Conservation (phyloP, 2,329 filamentous ascomycete genomes). For the Monosporascus sp. region DNA sequence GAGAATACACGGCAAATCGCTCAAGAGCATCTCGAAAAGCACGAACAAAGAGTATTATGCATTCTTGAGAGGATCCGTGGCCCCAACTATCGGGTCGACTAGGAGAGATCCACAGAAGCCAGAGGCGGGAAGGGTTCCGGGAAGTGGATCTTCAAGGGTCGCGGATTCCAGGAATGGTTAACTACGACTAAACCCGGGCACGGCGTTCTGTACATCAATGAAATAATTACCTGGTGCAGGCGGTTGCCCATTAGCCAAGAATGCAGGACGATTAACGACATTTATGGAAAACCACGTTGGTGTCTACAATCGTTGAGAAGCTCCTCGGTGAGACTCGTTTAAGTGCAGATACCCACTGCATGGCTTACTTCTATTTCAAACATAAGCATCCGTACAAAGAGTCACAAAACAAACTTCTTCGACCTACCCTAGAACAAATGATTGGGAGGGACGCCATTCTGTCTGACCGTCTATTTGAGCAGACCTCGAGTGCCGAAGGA, state of each 20-base stretch:
- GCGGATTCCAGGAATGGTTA: conserved; percentile 1
- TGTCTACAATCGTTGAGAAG: background rate
- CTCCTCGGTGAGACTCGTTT: background rate
- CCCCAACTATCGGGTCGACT: conserved; percentile 3
- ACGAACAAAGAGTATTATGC: background rate
- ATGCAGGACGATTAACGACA: background rate
- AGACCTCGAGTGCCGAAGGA: background rate
- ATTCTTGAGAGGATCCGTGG: conserved; percentile 3
- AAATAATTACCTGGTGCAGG: conserved; percentile 1
- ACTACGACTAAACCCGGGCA: background rate
- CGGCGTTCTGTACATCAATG: background rate
- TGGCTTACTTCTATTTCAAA: conserved; percentile 10
- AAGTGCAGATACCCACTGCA: background rate
- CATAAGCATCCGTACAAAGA: conserved; percentile 1
- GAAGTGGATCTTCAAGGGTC: conserved; percentile 4
- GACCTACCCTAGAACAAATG: conserved; percentile 4
- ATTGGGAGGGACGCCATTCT: conserved; percentile 1
- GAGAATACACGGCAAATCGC: background rate
- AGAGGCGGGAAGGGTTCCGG: conserved; percentile 1
- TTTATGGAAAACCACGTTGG: background rate
- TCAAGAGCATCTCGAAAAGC: background rate
- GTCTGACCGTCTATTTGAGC: conserved; percentile 1
- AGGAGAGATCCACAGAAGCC: conserved; percentile 4
- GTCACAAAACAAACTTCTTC: conserved; percentile 3
- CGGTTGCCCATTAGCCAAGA: background rate